Base-by-base conservation (phyloP, 2,329 filamentous ascomycete species). In the Monascus ruber region DNA sequence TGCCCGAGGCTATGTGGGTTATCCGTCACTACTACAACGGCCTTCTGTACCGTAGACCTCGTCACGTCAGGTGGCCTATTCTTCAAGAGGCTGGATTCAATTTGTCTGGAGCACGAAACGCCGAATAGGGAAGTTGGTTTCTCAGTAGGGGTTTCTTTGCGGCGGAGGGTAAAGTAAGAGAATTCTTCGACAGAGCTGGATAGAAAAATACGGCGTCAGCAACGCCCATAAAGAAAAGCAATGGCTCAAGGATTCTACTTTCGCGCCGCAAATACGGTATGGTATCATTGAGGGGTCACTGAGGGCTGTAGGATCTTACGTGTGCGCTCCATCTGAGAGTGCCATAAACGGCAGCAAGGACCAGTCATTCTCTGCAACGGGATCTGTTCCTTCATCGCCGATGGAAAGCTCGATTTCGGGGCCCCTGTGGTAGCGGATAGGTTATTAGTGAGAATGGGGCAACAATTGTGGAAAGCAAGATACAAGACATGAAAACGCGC, bases 11-110 rank as follows among this genome's bases (percentile, higher is more conserved):
- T 79, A 56, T 91, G 84, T 6, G 91, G 91, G 46, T 79, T 86
- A 62, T 95, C 85, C 39, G 85, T 87, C 50, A 98, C 86, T 40
- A 94, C 87, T 34, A 98, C 89, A 3, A 98, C 87, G 9, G 89
- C 91, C 69, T 98, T 98, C 61, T 98, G 91, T 33, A 98, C 91
- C 1, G 91, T 95, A 43, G 86, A 94, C 45, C 91, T 76, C n/a
- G 91, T 98, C 37, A 98, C 91, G 42, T 96, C 89, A 37, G 83
- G 71, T 0, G 87, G 83, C 26, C 85, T 77, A 56, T 85, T 79
- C 48, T 86, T 74, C 46, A 98, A 71, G 52, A 80, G 72, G 9
- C 78, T 77, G 10, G 87, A 76, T 55, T 94, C 85, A 54, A 98
- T 75, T 66, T 96, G 91, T 43, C 89, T 77, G 10, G 89, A 94